phyloP scores from a whole-genome alignment of 768 basidiomycete genomes.

The Termitomyces sp. region DNA sequence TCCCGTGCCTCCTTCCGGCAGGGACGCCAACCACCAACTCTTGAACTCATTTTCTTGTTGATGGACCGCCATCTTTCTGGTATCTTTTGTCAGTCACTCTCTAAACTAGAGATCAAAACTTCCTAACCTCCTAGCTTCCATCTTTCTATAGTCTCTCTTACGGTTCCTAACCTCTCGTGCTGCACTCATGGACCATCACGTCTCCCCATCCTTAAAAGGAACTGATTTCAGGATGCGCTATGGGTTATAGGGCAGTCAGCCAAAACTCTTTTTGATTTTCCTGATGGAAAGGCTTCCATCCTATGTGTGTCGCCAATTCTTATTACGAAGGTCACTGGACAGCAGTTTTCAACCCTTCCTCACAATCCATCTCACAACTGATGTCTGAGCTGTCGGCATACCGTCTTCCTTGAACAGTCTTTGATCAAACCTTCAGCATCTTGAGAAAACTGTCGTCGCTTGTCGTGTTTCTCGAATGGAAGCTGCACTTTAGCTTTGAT shows the following conservation, averaged over 20 bases:
- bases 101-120: too few relatives aligned
- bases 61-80: too few relatives aligned
- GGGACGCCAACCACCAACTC: too few relatives aligned
- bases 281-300: background rate
- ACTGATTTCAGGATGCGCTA: background rate
- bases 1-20: too few relatives aligned
- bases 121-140: too few relatives aligned
- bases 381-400: background rate
- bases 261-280: background rate
- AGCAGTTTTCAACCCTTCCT: background rate
- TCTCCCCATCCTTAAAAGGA: background rate
- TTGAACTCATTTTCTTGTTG: too few relatives aligned
- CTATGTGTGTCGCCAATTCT: background rate
- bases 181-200: background rate
- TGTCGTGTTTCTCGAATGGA: background rate
- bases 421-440: background rate
- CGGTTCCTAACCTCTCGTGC: too few relatives aligned
- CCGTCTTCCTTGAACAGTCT: background rate
- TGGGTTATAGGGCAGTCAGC: background rate
- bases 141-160: too few relatives aligned
- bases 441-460: background rate
- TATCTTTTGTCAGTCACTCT: too few relatives aligned
- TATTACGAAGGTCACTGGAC: background rate
- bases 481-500: background rate
- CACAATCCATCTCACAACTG: background rate